phyloP scores from a whole-genome alignment of 768 basidiomycete genomes.

The Trametes elegans region DNA sequence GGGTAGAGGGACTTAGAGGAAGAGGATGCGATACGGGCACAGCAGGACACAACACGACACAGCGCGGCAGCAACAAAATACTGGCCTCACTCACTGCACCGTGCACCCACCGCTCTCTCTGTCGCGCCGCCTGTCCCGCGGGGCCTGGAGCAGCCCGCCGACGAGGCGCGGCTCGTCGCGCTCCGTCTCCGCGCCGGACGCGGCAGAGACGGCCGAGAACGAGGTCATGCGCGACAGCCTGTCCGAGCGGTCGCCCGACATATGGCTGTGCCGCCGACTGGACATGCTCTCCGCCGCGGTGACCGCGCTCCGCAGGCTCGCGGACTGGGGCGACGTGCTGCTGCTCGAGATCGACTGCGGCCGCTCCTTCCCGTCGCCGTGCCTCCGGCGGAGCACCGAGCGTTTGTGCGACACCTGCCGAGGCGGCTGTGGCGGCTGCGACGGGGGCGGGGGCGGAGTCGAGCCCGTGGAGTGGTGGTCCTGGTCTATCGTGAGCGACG shows the following conservation, averaged over 20 bases:
- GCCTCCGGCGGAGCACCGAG: constrained; percentile 38
- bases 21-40: background rate
- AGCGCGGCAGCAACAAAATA: background rate
- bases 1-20: background rate
- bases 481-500: constrained; percentile 40
- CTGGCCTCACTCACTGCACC: constrained; percentile 38
- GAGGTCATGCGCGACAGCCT: constrained; percentile 36
- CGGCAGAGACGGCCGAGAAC: constrained; percentile 32
- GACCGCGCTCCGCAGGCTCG: constrained; percentile 56
- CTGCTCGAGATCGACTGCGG: constrained; percentile 60
- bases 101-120: constrained; percentile 43
- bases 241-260: constrained; percentile 29
- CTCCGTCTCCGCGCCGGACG: constrained; percentile 23
- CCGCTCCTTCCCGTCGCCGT: constrained; percentile 39
- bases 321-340: constrained; percentile 49
- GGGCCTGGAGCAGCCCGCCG: constrained; percentile 35
- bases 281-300: constrained; percentile 48
- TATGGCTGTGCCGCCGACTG: constrained; percentile 28
- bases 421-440: constrained; percentile 23
- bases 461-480: constrained; percentile 11
- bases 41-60: background rate
- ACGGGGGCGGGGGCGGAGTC: constrained; percentile 34
- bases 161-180: constrained; percentile 33
- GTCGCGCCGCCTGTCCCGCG: constrained; percentile 33
- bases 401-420: constrained; percentile 30